phyloP scores from a whole-genome alignment of 805 yeast species.

The Barnettozyma vustinii region DNA sequence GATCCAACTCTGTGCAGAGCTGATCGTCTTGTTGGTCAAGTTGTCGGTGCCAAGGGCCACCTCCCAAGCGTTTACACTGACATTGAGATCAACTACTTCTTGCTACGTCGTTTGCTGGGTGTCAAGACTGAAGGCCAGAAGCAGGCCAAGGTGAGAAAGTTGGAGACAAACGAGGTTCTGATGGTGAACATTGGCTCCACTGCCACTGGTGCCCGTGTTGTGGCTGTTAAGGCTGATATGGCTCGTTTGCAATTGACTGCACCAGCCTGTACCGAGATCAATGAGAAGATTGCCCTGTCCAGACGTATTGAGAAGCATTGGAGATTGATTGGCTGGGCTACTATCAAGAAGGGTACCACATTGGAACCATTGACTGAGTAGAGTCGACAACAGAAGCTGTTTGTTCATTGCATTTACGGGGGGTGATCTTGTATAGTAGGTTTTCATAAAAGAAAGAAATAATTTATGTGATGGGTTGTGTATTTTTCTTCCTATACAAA shows the following conservation, averaged over 20 bases:
- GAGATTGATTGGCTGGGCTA: conserved; percentile 99
- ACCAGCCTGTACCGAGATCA: conserved; percentile 97
- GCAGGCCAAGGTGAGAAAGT: conserved; percentile 93
- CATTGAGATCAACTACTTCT: conserved; percentile 94
- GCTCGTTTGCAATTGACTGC: conserved; percentile 94
- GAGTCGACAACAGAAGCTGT: background rate
- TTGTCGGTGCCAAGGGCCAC: conserved; percentile 94
- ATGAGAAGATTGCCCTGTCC: conserved; percentile 96
- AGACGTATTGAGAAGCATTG: conserved; percentile 99
- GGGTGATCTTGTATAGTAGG: background rate
- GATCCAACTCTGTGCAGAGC: conserved; percentile 99
- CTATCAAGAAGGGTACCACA: conserved; percentile 89
- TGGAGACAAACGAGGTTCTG: conserved; percentile 89
- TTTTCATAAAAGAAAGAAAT: background rate
- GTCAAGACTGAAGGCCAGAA: conserved; percentile 97
- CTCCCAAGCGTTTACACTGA: conserved; percentile 96
- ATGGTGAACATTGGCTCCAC: conserved; percentile 99
- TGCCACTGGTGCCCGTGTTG: conserved; percentile 98
- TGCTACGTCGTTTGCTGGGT: conserved; percentile 94
- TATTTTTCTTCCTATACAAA: background rate
- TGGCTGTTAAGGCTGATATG: conserved; percentile 98
- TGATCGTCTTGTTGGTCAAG: conserved; percentile 98
- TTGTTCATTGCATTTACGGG: background rate
- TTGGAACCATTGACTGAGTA: conserved; percentile 55
- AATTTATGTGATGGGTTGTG: background rate